Evolutionary conservation across 2,329 filamentous ascomycete species (phyloP).

Genomic region (Didymella exigua): DNA sequence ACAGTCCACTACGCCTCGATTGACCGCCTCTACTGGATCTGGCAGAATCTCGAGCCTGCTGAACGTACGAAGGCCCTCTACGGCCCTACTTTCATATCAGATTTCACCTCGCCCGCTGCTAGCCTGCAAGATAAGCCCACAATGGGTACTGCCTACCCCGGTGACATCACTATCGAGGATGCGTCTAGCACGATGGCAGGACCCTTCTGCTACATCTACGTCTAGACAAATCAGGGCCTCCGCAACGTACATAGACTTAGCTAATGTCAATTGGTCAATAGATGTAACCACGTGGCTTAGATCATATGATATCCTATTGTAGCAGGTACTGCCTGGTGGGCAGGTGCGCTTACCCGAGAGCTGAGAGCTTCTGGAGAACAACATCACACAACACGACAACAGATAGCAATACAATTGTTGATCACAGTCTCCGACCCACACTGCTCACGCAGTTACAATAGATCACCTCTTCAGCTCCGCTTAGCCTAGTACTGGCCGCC

Average conservation of each 20-base stretch:
- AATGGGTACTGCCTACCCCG: constrained; percentile 45
- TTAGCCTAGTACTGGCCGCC: not conserved
- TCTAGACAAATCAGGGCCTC: constrained; percentile 18
- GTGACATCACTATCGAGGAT: constrained; percentile 45
- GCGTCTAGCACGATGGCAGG: constrained; percentile 53
- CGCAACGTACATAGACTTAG: too few species aligned
- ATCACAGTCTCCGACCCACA: too few species aligned
- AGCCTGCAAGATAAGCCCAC: constrained; percentile 52
- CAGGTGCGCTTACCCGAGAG: too few species aligned
- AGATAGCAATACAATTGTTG: too few species aligned
- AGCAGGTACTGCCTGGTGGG: too few species aligned
- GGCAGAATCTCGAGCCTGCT: constrained; percentile 53
- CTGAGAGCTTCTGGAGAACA: too few species aligned
- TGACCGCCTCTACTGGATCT: constrained; percentile 57
- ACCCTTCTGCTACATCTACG: constrained; percentile 55
- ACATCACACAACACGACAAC: too few species aligned
- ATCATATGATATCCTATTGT: too few species aligned
- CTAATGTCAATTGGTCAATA: too few species aligned
- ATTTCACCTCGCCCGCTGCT: constrained; percentile 51
- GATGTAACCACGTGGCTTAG: too few species aligned
- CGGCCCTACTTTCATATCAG: constrained; percentile 50
- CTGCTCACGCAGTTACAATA: too few species aligned
- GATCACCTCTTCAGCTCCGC: not conserved
- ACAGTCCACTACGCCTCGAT: constrained; percentile 51
- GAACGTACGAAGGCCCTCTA: constrained; percentile 48